These are phyloP conservation scores for Cytospora piceicola DNA, from an alignment of 2,329 filamentous ascomycete genomes.

Conservation along the genomic window DNA sequence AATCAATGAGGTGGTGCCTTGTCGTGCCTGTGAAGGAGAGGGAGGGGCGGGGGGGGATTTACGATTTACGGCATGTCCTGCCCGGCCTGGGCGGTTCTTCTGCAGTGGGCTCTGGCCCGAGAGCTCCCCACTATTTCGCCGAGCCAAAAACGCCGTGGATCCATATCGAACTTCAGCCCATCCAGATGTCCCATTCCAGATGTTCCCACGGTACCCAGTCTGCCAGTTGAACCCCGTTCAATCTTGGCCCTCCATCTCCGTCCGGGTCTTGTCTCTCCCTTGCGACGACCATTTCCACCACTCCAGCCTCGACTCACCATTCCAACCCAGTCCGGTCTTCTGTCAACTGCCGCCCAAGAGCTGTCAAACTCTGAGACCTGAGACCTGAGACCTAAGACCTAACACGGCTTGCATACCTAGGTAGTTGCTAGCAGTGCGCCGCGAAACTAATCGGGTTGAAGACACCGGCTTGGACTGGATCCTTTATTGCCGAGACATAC, in stretches of 20 bases:
- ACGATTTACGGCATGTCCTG: no score
- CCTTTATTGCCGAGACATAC: not conserved
- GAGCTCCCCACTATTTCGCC: conserved; percentile 60
- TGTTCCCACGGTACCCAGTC: no score
- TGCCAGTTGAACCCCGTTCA: no score
- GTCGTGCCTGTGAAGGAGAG: not conserved
- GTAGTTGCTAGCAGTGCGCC: not conserved
- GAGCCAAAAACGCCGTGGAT: conserved; percentile 59
- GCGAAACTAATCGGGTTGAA: not conserved
- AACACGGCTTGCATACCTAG: not conserved
- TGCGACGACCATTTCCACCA: conserved; percentile 14
- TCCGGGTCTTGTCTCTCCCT: no score
- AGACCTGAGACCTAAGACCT: no score
- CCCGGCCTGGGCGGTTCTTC: conserved; percentile 25
- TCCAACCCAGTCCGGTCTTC: not conserved
- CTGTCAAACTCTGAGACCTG: not conserved
- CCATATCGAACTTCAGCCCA: conserved; percentile 35
- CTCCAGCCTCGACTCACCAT: conserved; percentile 13
- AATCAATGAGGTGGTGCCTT: no score
- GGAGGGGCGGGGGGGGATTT: no score
- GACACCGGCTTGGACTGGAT: not conserved
- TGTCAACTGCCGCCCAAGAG: conserved; percentile 1
- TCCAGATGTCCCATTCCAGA: conserved; percentile 24
- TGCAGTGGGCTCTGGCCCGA: conserved; percentile 36
- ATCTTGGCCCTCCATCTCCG: no score